Evolutionary conservation across 2,329 filamentous ascomycete genomes (phyloP).

Genomic region (Anthostomella pinea): DNA sequence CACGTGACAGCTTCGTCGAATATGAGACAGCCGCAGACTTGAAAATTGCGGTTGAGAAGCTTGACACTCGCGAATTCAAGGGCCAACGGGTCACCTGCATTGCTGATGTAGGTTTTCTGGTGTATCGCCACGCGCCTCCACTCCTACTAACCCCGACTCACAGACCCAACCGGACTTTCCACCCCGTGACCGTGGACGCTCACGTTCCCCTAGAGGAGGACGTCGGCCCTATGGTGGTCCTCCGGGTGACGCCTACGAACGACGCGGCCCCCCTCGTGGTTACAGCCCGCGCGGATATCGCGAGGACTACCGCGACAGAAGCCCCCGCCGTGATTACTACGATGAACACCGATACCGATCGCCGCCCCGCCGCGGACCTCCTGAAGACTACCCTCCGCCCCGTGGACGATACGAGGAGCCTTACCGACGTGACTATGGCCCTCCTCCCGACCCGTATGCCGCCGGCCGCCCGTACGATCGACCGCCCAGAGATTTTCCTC

Average conservation of each 20-base stretch:
- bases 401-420: slow-evolving; percentile 73
- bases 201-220: slow-evolving; percentile 66
- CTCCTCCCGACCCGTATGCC: slow-evolving; percentile 59
- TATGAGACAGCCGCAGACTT: slow-evolving; percentile 92
- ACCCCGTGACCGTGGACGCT: slow-evolving; percentile 65
- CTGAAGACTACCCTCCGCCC: slow-evolving; percentile 73
- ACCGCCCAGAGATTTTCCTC: slow-evolving; percentile 48
- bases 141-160: slow-evolving; percentile 23
- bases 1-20: slow-evolving; percentile 76
- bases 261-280: slow-evolving; percentile 72
- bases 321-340: slow-evolving; percentile 84
- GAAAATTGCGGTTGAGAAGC: slow-evolving; percentile 88
- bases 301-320: slow-evolving; percentile 83
- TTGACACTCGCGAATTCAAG: slow-evolving; percentile 92
- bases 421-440: slow-evolving; percentile 64
- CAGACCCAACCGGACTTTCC: slow-evolving; percentile 79
- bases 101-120: slow-evolving; percentile 67
- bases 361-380: slow-evolving; percentile 67
- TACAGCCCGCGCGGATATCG: slow-evolving; percentile 74
- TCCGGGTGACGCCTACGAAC: slow-evolving; percentile 76
- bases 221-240: slow-evolving; percentile 66
- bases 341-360: slow-evolving; percentile 79
- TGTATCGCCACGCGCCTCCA: slow-evolving; percentile 2
- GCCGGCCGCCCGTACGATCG: slow-evolving; percentile 59
- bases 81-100: slow-evolving; percentile 80